Conservation (phyloP, 2,329 filamentous ascomycete genomes). For the Ophiostoma himal-ulmi region DNA sequence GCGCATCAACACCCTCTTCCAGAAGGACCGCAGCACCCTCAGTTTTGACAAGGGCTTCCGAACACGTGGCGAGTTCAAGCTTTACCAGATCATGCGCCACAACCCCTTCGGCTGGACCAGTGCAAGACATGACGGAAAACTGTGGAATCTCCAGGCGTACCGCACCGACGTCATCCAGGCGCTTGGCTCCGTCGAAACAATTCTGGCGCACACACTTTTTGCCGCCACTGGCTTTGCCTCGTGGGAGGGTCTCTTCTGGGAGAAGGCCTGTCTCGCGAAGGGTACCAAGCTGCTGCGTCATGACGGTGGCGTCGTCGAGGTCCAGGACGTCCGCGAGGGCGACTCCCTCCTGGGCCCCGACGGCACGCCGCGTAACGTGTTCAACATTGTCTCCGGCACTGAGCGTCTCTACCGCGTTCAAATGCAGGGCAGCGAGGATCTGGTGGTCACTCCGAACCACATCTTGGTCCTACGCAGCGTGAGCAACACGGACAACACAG, state of each 20-base stretch:
- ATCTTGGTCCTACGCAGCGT: too few species aligned
- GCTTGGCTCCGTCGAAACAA: slow-evolving; percentile 92
- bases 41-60: slow-evolving; percentile 99
- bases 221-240: slow-evolving; percentile 94
- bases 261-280: slow-evolving; percentile 38
- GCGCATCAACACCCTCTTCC: slow-evolving; percentile 97
- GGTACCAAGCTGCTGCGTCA: too few species aligned
- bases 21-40: slow-evolving; percentile 93
- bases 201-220: slow-evolving; percentile 93
- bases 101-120: slow-evolving; percentile 99
- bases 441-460: too few species aligned
- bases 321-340: too few species aligned
- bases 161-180: slow-evolving; percentile 96
- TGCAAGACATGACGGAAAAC: slow-evolving; percentile 90
- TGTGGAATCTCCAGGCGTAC: slow-evolving; percentile 89
- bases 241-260: slow-evolving; percentile 96
- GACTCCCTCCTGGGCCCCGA: too few species aligned
- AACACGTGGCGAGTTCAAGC: slow-evolving; percentile 91
- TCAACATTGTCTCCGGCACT: too few species aligned
- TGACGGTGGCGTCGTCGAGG: too few species aligned
- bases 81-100: slow-evolving; percentile 97
- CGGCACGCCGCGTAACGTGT: too few species aligned
- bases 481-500: too few species aligned
- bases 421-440: too few species aligned
- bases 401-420: too few species aligned